These are phyloP conservation scores for Oryza brachyantha DNA, from an alignment of 176 grass and related monocot genomes.

Conservation along the genomic window DNA sequence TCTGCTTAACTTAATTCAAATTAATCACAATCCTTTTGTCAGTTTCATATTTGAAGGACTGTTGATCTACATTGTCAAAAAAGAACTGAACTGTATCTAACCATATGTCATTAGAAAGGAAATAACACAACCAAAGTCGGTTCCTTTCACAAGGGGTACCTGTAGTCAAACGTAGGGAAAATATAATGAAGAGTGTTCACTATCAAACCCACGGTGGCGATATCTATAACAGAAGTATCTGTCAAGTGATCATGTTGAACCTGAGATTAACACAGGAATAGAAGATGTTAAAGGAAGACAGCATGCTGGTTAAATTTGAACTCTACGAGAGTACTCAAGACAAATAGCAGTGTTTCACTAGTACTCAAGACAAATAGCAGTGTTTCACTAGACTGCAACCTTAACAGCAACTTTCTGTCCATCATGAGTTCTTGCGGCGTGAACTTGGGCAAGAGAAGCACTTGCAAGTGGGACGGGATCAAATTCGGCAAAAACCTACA, in stretches of 20 bases:
- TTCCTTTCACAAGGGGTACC: constrained; percentile 37
- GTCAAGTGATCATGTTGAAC: constrained; percentile 82
- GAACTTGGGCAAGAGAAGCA: constrained; percentile 98
- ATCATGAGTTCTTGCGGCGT: constrained; percentile 84
- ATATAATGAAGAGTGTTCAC: constrained; percentile 76
- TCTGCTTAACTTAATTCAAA: neutral
- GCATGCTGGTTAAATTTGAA: neutral
- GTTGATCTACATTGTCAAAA: neutral
- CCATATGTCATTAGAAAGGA: neutral
- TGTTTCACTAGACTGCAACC: constrained; percentile 35
- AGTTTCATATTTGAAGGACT: neutral
- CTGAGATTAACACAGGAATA: constrained; percentile 40
- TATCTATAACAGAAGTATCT: constrained; percentile 79
- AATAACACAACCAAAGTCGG: neutral
- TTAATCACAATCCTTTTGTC: neutral
- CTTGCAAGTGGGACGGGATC: constrained; percentile 86
- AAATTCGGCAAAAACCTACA: constrained; percentile 90
- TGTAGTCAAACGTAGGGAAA: constrained; percentile 96
- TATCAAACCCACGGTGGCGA: constrained; percentile 81
- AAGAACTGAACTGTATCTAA: neutral
- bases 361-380: neutral
- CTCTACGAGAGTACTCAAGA: neutral
- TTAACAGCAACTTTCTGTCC: constrained; percentile 90
- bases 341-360: neutral
- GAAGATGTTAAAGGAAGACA: neutral